These are phyloP conservation scores for Aspergillus sp. DNA, from an alignment of 2,329 filamentous ascomycete species.

Conservation along the genomic window DNA sequence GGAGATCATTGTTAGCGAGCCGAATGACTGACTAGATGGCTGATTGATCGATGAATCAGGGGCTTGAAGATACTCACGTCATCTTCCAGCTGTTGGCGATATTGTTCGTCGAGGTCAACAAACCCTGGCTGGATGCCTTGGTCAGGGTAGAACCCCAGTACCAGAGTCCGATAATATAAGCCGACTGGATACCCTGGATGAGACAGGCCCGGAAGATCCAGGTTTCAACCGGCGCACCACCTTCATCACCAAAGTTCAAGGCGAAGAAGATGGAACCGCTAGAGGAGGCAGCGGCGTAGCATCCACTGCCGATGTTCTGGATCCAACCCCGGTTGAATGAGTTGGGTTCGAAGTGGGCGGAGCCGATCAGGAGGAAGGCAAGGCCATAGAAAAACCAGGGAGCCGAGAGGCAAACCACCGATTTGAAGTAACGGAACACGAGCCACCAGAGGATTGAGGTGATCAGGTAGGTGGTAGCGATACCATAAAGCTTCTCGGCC, in stretches of 20 bases:
- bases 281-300: conserved; percentile 64
- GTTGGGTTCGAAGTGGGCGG: conserved; percentile 55
- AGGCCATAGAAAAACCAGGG: conserved; percentile 65
- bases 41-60: conserved; percentile 9
- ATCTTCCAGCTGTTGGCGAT: conserved; percentile 47
- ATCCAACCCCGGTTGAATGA: conserved; percentile 51
- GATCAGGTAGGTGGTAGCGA: conserved; percentile 60
- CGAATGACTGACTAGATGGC: too few species aligned
- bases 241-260: conserved; percentile 66
- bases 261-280: conserved; percentile 66
- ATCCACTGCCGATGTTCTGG: conserved; percentile 60
- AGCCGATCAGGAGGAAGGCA: conserved; percentile 62
- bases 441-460: conserved; percentile 64
- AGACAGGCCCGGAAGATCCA: conserved; percentile 68
- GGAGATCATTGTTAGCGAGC: conserved; percentile 21
- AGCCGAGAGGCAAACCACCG: conserved; percentile 57
- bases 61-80: conserved; percentile 28
- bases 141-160: conserved; percentile 64
- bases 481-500: conserved; percentile 60
- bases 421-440: conserved; percentile 59
- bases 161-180: conserved; percentile 66
- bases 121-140: conserved; percentile 44
- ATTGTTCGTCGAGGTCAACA: conserved; percentile 34
- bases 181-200: conserved; percentile 66
- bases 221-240: conserved; percentile 61